Base-by-base conservation (phyloP, 192 early-diverging fungal genomes). In the Umbelopsis sp. region DNA sequence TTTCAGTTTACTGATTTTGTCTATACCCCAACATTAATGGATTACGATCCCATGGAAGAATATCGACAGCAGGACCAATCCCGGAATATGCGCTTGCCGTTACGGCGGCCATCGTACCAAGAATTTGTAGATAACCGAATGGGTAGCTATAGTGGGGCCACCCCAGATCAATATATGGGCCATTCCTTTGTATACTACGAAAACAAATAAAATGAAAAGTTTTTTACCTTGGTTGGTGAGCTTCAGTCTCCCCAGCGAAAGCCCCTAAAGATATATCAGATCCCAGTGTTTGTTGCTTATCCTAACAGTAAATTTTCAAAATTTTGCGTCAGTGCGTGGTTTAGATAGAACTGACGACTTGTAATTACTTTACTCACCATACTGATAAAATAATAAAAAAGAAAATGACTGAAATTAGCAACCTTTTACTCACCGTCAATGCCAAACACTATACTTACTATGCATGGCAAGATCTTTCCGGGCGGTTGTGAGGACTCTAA, bases 1-100 rank as follows among this genome's bases (percentile, higher is more conserved):
- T 62, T 62, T 36, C 56, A 62, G 8, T 71, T 71, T 54, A 53
- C 69, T 7, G 69, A 71, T 43, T 71, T 71, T 71, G 49, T 71
- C n/a, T 71, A 71, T 52, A 71, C 69, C 49, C 69, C 69, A 7
- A 71, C 69, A 17, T 20, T 71, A 2, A 71, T 52, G 45, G 69
- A 54, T 16, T 45, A 45, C 7, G 38, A 66, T 21, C 38, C 65
- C 22, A 66, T 66, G 65, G 43, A 41, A 25, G 21, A 47, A 29
- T 47, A 20, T 31, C 70, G 44, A n/a, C 70, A 71, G 31, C 70
- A 71, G 32, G 38, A 71, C 22, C 56, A 12, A 16, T 49, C 47
- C 16, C 32, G 56, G n/a, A 41, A 41, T 11, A 62, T 62, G 56
- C 56, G 56, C 17, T 10, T 32, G 17, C 56, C 26, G 11, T 31